A percentile compares a stretch with the other conserved stretches of the same genome.
Conservation (phyloP, 805 yeast species). For the Ogataea pilisensis region DNA sequence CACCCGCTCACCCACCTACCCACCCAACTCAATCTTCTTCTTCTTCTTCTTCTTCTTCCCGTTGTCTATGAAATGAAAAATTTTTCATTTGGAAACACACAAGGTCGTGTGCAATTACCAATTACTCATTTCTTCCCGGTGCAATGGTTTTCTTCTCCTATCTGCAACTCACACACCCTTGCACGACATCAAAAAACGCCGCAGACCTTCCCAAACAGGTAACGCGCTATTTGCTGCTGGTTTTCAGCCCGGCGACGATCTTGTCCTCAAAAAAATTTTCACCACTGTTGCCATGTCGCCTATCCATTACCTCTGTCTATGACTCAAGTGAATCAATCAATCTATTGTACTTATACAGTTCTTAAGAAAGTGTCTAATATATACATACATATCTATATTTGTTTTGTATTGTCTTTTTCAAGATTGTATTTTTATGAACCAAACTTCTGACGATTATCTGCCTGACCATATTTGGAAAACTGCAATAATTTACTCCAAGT, state of each 20-base stretch:
- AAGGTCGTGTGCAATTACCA: no score
- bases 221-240: slow-evolving; percentile 18
- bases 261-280: slow-evolving; percentile 15
- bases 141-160: no score
- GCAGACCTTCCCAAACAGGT: slow-evolving; percentile 18
- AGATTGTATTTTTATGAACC: slow-evolving; percentile 10
- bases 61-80: no score
- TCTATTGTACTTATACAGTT: background rate
- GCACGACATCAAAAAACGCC: background rate
- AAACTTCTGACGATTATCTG: slow-evolving; percentile 44
- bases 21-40: no score
- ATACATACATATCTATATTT: no score
- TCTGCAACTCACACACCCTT: no score
- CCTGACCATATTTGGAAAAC: slow-evolving; percentile 54
- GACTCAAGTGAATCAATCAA: background rate
- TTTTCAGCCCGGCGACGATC: background rate
- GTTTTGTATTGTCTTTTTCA: no score
- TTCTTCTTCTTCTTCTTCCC: no score
- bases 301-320: background rate
- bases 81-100: no score
- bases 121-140: no score
- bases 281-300: slow-evolving; percentile 2
- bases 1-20: no score
- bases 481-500: background rate
- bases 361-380: no score